phyloP scores from a whole-genome alignment of 176 grass and related monocot genomes.

The Oryza glaberrima region DNA sequence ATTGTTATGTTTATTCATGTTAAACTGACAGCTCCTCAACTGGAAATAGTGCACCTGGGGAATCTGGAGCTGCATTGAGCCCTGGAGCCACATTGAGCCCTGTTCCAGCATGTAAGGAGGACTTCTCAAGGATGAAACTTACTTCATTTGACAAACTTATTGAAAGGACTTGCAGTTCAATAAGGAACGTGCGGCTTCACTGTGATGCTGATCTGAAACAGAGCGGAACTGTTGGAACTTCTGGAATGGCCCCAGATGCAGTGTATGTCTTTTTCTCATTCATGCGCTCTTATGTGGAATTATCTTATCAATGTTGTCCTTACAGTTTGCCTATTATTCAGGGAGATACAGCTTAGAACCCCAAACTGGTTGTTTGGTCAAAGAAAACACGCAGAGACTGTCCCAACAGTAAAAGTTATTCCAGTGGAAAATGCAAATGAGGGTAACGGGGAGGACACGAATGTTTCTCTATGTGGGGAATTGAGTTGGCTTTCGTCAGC shows the following conservation, averaged over 20 bases:
- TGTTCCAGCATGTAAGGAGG: conserved; percentile 81
- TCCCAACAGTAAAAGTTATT: conserved; percentile 40
- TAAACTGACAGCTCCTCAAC: conserved; percentile 46
- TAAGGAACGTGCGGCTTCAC: conserved; percentile 79
- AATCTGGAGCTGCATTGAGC: conserved; percentile 40
- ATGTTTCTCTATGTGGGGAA: conserved; percentile 49
- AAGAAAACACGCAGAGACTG: conserved; percentile 75
- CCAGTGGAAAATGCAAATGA: conserved; percentile 50
- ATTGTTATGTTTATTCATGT: conserved; percentile 19
- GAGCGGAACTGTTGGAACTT: conserved; percentile 56
- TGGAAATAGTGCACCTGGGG: conserved; percentile 36
- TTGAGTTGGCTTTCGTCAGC: conserved; percentile 67
- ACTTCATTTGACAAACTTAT: conserved; percentile 95
- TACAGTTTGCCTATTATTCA: conserved; percentile 41
- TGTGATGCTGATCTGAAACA: conserved; percentile 62
- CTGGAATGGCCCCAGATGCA: conserved; percentile 91
- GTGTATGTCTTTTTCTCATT: conserved; percentile 59
- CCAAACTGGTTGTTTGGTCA: conserved; percentile 98
- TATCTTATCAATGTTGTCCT: conserved; percentile 5
- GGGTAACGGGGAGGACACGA: conserved; percentile 41
- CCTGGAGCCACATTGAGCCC: conserved; percentile 53
- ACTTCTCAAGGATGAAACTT: conserved; percentile 77
- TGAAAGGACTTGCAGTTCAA: conserved; percentile 66
- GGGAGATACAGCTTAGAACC: conserved; percentile 95
- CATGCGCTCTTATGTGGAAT: not conserved